Evolutionary conservation across 2,329 filamentous ascomycete genomes (phyloP), one percentile per base, ranked within the genome.

Genomic region (Penicillium sp.): DNA sequence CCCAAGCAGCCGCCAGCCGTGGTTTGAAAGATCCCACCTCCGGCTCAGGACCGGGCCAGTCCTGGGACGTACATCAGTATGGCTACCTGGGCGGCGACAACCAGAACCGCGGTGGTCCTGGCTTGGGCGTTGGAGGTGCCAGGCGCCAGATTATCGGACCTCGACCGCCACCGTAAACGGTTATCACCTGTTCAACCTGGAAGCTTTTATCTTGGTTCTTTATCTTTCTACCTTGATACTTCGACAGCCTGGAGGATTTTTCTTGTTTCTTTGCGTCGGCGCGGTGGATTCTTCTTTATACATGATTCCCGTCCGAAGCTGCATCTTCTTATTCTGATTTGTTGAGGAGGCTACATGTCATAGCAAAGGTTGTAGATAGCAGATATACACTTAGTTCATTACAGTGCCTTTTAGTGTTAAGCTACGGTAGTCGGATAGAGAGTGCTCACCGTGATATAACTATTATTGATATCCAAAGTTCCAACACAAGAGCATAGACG

Each of bases 41-140:
- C 4, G 74, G 75, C 3, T 69, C 71, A 11, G 77, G 75, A 0
- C 77, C 73, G 1, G 70, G 73, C 11, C 65, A 73, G 49, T 67
- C 67, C 23, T 84, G 81, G 81, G 78, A 82, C 60, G 77, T 82
- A 7, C 78, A 83, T 59, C 80, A 84, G 63, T 84, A 84, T 64
- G 81, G 81, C 0, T 84, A 74, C 55, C 71, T 79, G 58, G 81
- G 81, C 4, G 80, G 81, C 2, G 81, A 84, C 58, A 80, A 69
- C 51, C 79, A 82, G 69, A 82, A 81, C 56, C 73, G 72, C 48
- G 71, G 71, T 18, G 77, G 76, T 4, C 63, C 67, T 31, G 71
- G 74, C 3, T 66, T 79, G 4, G 74, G 71, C 37, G 73, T 81
- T 62, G 78, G 79, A 13, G 79, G 78, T 27, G 70, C 69, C 1